Base-by-base conservation (phyloP, 192 early-diverging fungal genomes). In the Coemansia sp. region DNA sequence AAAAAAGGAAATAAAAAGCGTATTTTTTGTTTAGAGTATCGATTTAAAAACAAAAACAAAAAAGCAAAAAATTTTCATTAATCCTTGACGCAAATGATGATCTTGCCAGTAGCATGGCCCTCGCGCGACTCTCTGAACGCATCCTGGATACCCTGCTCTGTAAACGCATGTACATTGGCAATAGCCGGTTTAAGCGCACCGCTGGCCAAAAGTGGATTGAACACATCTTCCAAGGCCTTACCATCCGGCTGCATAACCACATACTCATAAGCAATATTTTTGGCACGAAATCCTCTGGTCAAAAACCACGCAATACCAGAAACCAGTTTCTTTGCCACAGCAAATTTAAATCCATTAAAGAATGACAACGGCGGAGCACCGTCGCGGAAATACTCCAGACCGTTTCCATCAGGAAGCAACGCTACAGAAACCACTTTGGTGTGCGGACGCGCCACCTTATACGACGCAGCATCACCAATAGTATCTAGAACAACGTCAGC, bases 61-160 rank as follows among this genome's bases (percentile, higher is more conserved):
- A 36, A 1, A 45, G n/a, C 5, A n/a, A 51, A 34, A 16, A n/a
- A n/a, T n/a, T 10, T 38, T 38, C 17, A 50, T 16, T 8, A 18
- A 54, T 71, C 67, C n/a, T 66, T 72, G 25, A 86, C 82, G 16
- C 58, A 36, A 7, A 86, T 67, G 18, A 86, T 68, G 32, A 86
- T 73, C 52, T 86, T 85, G 28, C 85, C 85, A 0, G 81, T 73
- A 0, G 72, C 83, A 29, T 85, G 85, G 10, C 85, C 85, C 8
- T 42, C 78, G n/a, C 70, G 63, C 17, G 56, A 60, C 56, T 75
- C 59, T 0, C 29, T 52, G 40, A 86, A 81, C 3, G 85, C 85
- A 16, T 78, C 63, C 10, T 59, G 60, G 14, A 71, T 66, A 11
- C 78, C 75, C 3, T 74, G 68, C 1, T 66, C 58, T n/a, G 73